Conservation (phyloP, 768 basidiomycete genomes). For the Boletellus emodensis region DNA sequence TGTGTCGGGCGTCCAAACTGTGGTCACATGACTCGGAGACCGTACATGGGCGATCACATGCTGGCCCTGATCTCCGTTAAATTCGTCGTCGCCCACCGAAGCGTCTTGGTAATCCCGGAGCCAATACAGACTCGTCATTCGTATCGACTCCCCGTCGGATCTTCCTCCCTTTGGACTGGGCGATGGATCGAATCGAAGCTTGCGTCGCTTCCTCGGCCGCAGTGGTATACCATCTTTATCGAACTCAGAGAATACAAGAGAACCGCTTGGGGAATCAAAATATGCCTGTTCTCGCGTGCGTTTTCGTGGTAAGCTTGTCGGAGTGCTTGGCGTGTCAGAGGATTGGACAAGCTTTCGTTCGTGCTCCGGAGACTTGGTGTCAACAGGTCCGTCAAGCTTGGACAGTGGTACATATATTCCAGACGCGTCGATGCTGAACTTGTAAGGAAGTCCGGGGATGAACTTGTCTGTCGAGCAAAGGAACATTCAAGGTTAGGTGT, state of each 20-base stretch:
- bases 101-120: neutral
- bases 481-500: slow-evolving; percentile 4
- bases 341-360: neutral
- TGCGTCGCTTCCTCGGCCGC: slow-evolving; percentile 27
- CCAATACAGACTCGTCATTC: neutral
- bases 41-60: neutral
- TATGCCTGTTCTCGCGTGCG: slow-evolving; percentile 29
- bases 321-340: slow-evolving; percentile 26
- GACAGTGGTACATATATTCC: neutral
- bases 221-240: slow-evolving; percentile 30
- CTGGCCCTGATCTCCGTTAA: neutral
- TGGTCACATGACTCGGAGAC: neutral
- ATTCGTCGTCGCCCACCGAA: neutral
- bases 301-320: slow-evolving; percentile 19
- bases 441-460: slow-evolving; percentile 18
- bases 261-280: slow-evolving; percentile 26
- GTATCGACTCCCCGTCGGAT: neutral
- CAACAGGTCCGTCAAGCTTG: neutral
- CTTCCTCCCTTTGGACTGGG: slow-evolving; percentile 15
- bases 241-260: slow-evolving; percentile 26
- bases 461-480: slow-evolving; percentile 15
- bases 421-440: neutral
- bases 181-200: slow-evolving; percentile 24
- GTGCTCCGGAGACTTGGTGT: neutral
- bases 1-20: slow-evolving; percentile 2